Percentiles rank a stretch among this genome's conserved stretches.
Evolutionary conservation across 805 yeast genomes (phyloP).

Genomic region (Starmerella lactis-condensi): DNA sequence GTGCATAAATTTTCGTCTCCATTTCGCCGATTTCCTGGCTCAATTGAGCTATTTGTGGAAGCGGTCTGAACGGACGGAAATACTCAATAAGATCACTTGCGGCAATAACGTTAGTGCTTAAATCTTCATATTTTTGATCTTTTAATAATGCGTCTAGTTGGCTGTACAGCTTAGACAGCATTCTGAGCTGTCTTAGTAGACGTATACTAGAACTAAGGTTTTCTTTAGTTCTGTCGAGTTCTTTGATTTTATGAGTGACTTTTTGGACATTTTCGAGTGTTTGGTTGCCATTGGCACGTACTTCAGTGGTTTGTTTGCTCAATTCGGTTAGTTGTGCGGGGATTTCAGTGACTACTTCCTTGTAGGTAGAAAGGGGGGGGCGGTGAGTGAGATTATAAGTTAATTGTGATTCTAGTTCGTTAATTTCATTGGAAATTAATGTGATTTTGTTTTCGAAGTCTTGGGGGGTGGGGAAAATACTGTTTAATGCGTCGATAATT

Average conservation of each 20-base stretch:
- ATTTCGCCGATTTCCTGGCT: slow-evolving; percentile 40
- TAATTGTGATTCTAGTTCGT: slow-evolving; percentile 33
- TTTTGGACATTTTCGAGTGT: slow-evolving; percentile 13
- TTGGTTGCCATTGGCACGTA: slow-evolving; percentile 11
- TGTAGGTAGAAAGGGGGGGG: slow-evolving; percentile 23
- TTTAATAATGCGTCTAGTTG: slow-evolving; percentile 33
- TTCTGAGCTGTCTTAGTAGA: slow-evolving; percentile 66
- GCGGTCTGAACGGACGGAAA: slow-evolving; percentile 65
- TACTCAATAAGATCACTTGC: slow-evolving; percentile 53
- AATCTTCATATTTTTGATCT: slow-evolving; percentile 33
- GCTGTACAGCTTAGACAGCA: slow-evolving; percentile 59
- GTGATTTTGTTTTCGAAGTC: slow-evolving; percentile 33
- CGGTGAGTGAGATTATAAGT: slow-evolving; percentile 29
- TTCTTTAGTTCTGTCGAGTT: slow-evolving; percentile 62
- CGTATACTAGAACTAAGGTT: slow-evolving; percentile 76
- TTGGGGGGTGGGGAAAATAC: slow-evolving; percentile 34
- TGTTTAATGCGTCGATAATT: slow-evolving; percentile 35
- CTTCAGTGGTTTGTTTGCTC: slow-evolving; percentile 6
- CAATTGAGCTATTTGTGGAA: slow-evolving; percentile 56
- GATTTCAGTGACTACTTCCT: slow-evolving; percentile 15
- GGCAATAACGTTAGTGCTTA: slow-evolving; percentile 44
- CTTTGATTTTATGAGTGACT: slow-evolving; percentile 62
- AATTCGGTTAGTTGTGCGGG: slow-evolving; percentile 23
- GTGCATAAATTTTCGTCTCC: slow-evolving; percentile 45
- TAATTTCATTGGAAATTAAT: slow-evolving; percentile 31